Base-by-base conservation (phyloP, 768 basidiomycete genomes). In the Lentinula raphanica region DNA sequence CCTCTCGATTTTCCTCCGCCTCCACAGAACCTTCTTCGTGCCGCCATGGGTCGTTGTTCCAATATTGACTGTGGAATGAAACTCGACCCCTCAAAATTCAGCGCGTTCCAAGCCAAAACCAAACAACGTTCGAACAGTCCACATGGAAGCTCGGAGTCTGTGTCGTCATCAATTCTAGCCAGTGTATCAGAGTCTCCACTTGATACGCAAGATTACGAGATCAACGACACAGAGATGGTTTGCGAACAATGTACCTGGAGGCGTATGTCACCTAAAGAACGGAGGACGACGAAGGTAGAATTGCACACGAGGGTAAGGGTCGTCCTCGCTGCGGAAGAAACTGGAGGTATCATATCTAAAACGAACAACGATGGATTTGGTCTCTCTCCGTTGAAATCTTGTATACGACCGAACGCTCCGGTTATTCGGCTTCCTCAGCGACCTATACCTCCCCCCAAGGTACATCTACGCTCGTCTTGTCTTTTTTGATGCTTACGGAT, bases 361-460 rank as follows among this genome's bases (percentile, higher is more conserved):
- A 13, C 6, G 39, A 6, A 40, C 11, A 40, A 5, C 19, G 39
- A 17, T 17, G 15, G 11, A 5, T 12, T 13, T 40, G 39, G n/a
- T 40, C 3, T 12, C 44, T 28, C 44, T 1, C 21, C 21, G 19
- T 54, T 31, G 19, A 54, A 54, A 12, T 21, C 51, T 21, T 54
- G 35, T 39, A 19, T 42, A 42, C 9, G 21, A 19, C 5, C 15
- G 7, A 54, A 7, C 31, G 42, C 7, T 19, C 32, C 28, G 11
- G 39, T 13, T 12, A 42, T 42, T n/a, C 40, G 21, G 39, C 23
- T 55, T 13, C 54, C 39, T 42, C 23, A 25, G 2, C 28, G 38
- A 38, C 55, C 44, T 29, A 28, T 56, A 32, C 55, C 55, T 23
- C 55, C 55, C 15, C 28, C 40, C 3, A 56, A 56, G 85, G 57